phyloP scores from a whole-genome alignment of 1,284 basidiomycete species.

The Tetrapyrgos nigripes region DNA sequence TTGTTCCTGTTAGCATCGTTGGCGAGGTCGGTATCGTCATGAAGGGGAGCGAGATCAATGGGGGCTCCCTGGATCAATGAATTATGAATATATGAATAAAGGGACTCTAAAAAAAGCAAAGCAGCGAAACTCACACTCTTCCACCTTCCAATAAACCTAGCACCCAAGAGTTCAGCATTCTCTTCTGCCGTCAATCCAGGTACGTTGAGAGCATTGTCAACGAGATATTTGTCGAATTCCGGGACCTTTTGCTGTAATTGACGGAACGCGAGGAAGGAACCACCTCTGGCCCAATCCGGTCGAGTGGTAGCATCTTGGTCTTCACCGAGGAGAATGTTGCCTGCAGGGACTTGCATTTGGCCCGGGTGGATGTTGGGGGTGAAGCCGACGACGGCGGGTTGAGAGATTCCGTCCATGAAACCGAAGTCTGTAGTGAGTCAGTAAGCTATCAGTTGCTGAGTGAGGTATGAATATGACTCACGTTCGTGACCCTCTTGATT shows the following conservation, averaged over 20 bases:
- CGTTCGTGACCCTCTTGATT: constrained; percentile 42
- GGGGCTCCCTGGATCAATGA: constrained; percentile 35
- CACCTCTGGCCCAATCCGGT: constrained; percentile 33
- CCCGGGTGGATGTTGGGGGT: constrained; percentile 38
- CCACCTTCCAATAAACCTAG: constrained; percentile 38
- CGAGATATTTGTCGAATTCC: constrained; percentile 34
- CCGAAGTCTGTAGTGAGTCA: constrained; percentile 32
- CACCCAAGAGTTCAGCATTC: constrained; percentile 31
- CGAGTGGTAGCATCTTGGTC: constrained; percentile 30
- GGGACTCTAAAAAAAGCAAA: no score
- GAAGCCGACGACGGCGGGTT: constrained; percentile 40
- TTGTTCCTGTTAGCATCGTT: constrained; percentile 41
- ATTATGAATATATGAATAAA: no score
- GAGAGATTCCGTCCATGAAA: constrained; percentile 17
- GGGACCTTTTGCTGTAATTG: constrained; percentile 36
- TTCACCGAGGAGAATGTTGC: constrained; percentile 38
- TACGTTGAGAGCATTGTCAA: constrained; percentile 25
- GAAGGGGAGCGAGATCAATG: constrained; percentile 37
- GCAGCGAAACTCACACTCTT: constrained; percentile 31
- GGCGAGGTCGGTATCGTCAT: constrained; percentile 40
- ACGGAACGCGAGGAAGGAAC: constrained; percentile 38
- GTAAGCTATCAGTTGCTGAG: neutral
- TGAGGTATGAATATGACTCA: constrained; percentile 26
- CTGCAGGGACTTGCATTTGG: constrained; percentile 31
- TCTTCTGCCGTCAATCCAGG: constrained; percentile 22